phyloP scores from a whole-genome alignment of 441 rosid species.

The Kokia cookei region DNA sequence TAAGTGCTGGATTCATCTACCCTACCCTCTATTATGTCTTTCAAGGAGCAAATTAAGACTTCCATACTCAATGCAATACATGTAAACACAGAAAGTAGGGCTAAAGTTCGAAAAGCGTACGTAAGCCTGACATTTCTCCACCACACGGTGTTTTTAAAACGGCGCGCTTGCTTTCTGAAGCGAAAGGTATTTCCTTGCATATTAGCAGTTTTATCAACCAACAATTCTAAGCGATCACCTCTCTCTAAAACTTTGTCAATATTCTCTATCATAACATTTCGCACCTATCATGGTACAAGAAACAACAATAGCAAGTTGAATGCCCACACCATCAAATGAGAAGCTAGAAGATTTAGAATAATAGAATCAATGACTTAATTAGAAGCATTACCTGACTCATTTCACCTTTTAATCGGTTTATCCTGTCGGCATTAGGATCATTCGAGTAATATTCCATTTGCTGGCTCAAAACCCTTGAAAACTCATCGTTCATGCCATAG shows the following conservation, averaged over 20 bases:
- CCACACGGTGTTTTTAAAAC: constrained; percentile 75
- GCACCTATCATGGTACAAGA: constrained; percentile 39
- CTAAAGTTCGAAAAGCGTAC: constrained; percentile 34
- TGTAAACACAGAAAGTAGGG: not conserved
- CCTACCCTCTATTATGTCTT: not conserved
- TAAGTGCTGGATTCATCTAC: not conserved
- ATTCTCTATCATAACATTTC: constrained; percentile 92
- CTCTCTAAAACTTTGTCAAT: constrained; percentile 88
- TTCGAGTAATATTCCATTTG: constrained; percentile 77
- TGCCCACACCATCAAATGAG: not conserved
- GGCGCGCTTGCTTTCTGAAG: constrained; percentile 91
- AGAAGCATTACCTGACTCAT: constrained; percentile 66
- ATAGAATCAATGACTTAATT: not conserved
- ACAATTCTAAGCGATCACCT: constrained; percentile 91
- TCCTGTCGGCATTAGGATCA: constrained; percentile 86
- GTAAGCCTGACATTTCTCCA: constrained; percentile 91
- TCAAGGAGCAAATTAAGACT: not conserved
- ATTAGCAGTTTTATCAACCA: constrained; percentile 88
- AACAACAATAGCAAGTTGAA: not conserved
- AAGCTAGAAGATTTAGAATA: not conserved
- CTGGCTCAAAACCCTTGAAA: constrained; percentile 84
- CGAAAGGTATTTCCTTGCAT: constrained; percentile 97
- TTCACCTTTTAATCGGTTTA: constrained; percentile 84
- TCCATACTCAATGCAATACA: not conserved
- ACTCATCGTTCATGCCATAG: constrained; percentile 91